Evolutionary conservation across 2,329 filamentous ascomycete genomes (phyloP).

Genomic region (Biscogniauxia mediterranea): DNA sequence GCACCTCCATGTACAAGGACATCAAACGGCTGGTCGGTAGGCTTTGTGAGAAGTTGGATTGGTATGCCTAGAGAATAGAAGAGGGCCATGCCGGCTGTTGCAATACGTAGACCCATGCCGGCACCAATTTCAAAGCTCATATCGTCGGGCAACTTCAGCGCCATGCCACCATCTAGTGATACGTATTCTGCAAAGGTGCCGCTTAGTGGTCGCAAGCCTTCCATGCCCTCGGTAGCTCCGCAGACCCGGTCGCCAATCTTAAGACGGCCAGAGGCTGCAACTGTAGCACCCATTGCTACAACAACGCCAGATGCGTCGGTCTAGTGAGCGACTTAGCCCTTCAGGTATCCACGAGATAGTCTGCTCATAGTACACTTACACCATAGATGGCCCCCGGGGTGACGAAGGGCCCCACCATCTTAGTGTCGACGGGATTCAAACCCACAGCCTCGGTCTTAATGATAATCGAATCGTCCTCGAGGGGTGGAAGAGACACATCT

Average conservation of each 20-base stretch:
- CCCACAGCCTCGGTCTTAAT: slow-evolving; percentile 8
- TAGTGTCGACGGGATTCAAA: slow-evolving; percentile 7
- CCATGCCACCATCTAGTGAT: slow-evolving; percentile 27
- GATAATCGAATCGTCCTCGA: slow-evolving; percentile 6
- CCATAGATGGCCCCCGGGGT: slow-evolving; percentile 1
- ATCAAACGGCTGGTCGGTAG: slow-evolving; percentile 13
- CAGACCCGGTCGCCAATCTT: slow-evolving; percentile 36
- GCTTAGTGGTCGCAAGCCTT: slow-evolving; percentile 25
- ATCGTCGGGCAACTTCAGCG: slow-evolving; percentile 31
- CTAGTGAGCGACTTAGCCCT: not conserved
- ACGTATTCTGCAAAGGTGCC: slow-evolving; percentile 39
- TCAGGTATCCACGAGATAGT: not conserved
- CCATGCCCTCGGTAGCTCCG: slow-evolving; percentile 35
- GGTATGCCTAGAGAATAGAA: slow-evolving; percentile 31
- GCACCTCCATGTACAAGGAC: slow-evolving; percentile 47
- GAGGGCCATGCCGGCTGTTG: slow-evolving; percentile 31
- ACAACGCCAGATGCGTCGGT: slow-evolving; percentile 16
- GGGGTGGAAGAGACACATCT: slow-evolving; percentile 2
- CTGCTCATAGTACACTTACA: slow-evolving; percentile 1
- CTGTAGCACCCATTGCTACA: slow-evolving; percentile 14
- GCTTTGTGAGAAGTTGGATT: slow-evolving; percentile 16
- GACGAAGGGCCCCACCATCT: slow-evolving; percentile 5
- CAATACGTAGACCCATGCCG: slow-evolving; percentile 28
- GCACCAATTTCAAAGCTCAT: slow-evolving; percentile 33
- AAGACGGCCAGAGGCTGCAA: slow-evolving; percentile 19